Evolutionary conservation across 1,284 basidiomycete genomes (phyloP), one percentile per base, ranked within the genome.

Genomic region (Trichosporon ovoides): DNA sequence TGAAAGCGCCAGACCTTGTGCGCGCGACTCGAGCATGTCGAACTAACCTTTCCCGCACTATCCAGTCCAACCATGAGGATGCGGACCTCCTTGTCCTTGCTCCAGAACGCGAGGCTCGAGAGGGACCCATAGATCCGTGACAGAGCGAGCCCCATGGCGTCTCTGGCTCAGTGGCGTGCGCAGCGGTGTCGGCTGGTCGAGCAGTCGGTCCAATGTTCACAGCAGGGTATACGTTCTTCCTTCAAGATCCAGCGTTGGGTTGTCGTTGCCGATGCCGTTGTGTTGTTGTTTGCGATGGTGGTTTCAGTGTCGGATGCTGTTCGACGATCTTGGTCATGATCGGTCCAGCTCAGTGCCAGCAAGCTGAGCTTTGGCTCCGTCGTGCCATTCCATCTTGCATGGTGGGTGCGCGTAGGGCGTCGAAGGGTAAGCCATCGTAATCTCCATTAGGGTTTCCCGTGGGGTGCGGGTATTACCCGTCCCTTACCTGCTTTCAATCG

Each of bases 1-100:
- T n/a, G n/a, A n/a, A n/a, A n/a, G n/a, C n/a, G n/a, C n/a, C n/a
- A n/a, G n/a, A n/a, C n/a, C n/a, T n/a, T n/a, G n/a, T n/a, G n/a
- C n/a, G n/a, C n/a, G n/a, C n/a, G 9, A 9, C 28, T 31, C 28
- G 9, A 31, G 28, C 5, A 5, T 9, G 12, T 13, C 5, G 5
- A 31, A 62, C 68, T 36, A 52, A 68, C 65, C 64, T 93, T 93
- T 65, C 91, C 91, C 56, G 90, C 91, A 35, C 89, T 91, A 75
- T 94, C 91, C 66, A 93, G 82, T 55, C 91, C 91, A 55, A 95
- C 84, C 90, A 94, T 94, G 66, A 95, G 80, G 79, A 95, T 94
- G 74, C 91, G 87, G 59, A 93, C 87, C 78, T 95, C 91, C 78
- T 92, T 87, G 70, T 91, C 90, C 79, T 92, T 92, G 63, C 88